Conservation (phyloP, 1,139 yeast species). For the Hyphopichia wangnamkhiaoensis region DNA sequence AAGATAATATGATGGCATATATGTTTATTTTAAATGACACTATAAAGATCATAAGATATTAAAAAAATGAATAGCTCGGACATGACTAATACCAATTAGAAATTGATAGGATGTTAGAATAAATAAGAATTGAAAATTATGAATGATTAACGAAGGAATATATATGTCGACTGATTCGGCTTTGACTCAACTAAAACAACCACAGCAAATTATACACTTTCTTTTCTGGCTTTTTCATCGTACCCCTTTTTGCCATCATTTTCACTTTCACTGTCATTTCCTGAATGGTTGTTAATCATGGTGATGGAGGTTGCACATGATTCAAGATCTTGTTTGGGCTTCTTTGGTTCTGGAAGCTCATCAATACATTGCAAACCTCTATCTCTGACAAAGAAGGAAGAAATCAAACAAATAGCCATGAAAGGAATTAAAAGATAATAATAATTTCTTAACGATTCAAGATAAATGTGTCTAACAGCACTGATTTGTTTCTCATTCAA, state of each 20-base stretch:
- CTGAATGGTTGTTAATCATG: not conserved
- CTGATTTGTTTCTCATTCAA: constrained; percentile 21
- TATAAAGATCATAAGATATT: no score
- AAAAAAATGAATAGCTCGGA: no score
- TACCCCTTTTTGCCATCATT: not conserved
- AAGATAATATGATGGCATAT: no score
- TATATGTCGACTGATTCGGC: no score
- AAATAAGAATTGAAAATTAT: no score
- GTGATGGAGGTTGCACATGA: constrained; percentile 9
- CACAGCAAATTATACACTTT: no score
- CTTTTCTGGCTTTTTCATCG: no score
- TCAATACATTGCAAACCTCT: constrained; percentile 41
- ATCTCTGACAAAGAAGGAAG: constrained; percentile 39
- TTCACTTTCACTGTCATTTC: not conserved
- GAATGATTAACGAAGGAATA: no score
- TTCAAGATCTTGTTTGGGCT: constrained; percentile 7
- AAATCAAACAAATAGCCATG: constrained; percentile 37
- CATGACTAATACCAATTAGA: no score
- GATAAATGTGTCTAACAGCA: constrained; percentile 29
- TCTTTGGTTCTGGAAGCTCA: constrained; percentile 17
- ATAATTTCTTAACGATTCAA: constrained; percentile 36
- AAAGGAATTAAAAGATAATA: constrained; percentile 44
- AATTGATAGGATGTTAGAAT: no score
- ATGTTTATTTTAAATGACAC: no score
- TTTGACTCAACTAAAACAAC: no score